Evolutionary conservation across 2,329 filamentous ascomycete genomes (phyloP).

Genomic region (Passalora sequoiae): DNA sequence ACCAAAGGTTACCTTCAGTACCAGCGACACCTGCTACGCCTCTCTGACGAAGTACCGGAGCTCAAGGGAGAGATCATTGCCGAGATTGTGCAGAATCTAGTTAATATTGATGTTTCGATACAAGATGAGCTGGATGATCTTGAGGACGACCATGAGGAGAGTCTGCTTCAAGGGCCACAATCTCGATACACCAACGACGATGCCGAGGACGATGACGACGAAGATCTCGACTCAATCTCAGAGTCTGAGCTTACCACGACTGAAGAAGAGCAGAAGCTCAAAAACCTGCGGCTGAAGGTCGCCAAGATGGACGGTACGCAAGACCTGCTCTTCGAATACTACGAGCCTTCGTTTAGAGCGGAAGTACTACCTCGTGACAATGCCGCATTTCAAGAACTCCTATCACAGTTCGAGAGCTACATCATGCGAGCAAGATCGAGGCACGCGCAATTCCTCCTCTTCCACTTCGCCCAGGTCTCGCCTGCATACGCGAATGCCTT

Average conservation of each 20-base stretch:
- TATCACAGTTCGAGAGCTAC: slow-evolving; percentile 79
- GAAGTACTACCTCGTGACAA: slow-evolving; percentile 58
- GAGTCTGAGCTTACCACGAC: slow-evolving; percentile 56
- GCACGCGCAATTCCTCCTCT: slow-evolving; percentile 91
- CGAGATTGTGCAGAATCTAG: slow-evolving; percentile 75
- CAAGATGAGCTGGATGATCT: slow-evolving; percentile 89
- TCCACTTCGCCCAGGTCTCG: slow-evolving; percentile 86
- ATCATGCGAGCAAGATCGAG: slow-evolving; percentile 87
- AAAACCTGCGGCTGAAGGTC: slow-evolving; percentile 72
- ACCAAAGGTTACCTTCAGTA: slow-evolving; percentile 80
- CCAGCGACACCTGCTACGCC: slow-evolving; percentile 72
- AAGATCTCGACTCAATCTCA: slow-evolving; percentile 65
- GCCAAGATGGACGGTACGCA: slow-evolving; percentile 88
- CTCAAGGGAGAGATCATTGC: slow-evolving; percentile 75
- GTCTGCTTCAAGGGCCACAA: slow-evolving; percentile 55
- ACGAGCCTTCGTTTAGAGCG: slow-evolving; percentile 65
- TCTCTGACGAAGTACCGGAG: slow-evolving; percentile 72
- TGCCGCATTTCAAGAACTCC: slow-evolving; percentile 69
- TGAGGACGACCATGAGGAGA: slow-evolving; percentile 78
- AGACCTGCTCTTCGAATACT: slow-evolving; percentile 80
- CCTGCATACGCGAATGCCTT: slow-evolving; percentile 76
- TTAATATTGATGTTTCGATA: slow-evolving; percentile 93
- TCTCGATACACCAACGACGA: slow-evolving; percentile 48
- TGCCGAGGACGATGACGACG: slow-evolving; percentile 50
- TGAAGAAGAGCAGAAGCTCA: slow-evolving; percentile 57